Conservation (phyloP, 2,329 filamentous ascomycete genomes). For the Ophiognomonia clavigignenti-juglandacearum region DNA sequence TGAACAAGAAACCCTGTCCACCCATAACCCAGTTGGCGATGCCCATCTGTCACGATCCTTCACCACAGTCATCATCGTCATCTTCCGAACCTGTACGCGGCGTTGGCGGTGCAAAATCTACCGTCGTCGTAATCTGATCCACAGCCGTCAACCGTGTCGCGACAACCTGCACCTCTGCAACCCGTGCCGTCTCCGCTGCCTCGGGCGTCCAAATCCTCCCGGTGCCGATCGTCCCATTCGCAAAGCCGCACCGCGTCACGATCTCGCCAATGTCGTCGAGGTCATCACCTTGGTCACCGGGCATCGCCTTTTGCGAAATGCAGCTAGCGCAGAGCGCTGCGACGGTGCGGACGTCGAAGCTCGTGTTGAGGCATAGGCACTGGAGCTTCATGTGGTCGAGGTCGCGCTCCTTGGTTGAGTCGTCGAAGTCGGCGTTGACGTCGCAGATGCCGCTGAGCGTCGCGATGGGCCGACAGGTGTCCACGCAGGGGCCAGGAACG, state of each 20-base stretch:
- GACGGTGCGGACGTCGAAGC: background rate
- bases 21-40: too few relatives aligned
- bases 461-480: background rate
- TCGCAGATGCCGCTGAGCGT: slow-evolving; percentile 4
- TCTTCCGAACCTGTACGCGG: too few relatives aligned
- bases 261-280: slow-evolving; percentile 5
- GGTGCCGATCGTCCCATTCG: too few relatives aligned
- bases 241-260: background rate
- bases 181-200: background rate
- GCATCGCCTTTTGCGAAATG: slow-evolving; percentile 1
- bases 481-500: background rate
- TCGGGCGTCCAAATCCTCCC: background rate
- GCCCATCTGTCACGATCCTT: too few relatives aligned
- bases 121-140: background rate
- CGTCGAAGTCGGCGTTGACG: slow-evolving; percentile 4
- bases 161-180: background rate
- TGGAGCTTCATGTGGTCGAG: slow-evolving; percentile 5
- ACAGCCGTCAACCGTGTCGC: background rate
- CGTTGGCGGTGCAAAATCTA: slow-evolving; percentile 2
- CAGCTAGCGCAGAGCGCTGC: slow-evolving; percentile 3
- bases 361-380: background rate
- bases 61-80: too few relatives aligned
- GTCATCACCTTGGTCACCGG: background rate
- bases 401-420: background rate
- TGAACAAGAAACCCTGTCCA: too few relatives aligned